A percentile compares a stretch with the other conserved stretches of the same genome.
Evolutionary conservation across 164 flowering plant species (phyloP).

Genomic region (Santalum album): DNA sequence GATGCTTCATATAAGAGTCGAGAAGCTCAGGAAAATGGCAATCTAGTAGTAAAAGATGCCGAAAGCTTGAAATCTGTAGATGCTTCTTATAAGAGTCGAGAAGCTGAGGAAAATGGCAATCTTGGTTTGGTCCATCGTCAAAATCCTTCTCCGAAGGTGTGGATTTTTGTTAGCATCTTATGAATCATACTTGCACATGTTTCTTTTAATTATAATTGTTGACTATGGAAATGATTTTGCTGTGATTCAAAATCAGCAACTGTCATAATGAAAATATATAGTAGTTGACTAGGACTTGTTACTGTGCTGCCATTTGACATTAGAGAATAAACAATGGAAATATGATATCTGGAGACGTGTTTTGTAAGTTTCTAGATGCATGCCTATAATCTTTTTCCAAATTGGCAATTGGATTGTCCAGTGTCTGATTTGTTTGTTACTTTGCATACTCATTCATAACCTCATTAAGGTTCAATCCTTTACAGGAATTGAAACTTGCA

Average conservation of each 20-base stretch:
- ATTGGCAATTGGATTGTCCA: neutral
- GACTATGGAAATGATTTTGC: neutral
- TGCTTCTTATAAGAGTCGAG: constrained; percentile 8
- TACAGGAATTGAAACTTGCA: constrained; percentile 14
- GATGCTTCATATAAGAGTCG: constrained; percentile 11
- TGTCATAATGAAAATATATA: neutral
- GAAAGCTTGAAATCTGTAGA: constrained; percentile 9
- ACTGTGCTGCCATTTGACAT: no score
- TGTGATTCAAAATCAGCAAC: neutral
- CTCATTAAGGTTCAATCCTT: constrained; percentile 18
- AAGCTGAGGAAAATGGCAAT: constrained; percentile 8
- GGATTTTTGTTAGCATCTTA: neutral
- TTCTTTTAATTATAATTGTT: neutral
- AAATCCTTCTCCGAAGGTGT: constrained; percentile 31
- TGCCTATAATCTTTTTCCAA: neutral
- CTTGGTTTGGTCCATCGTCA: constrained; percentile 7
- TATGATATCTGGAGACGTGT: no score
- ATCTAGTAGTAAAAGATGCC: constrained; percentile 13
- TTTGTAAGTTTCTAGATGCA: no score
- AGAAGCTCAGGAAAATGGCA: constrained; percentile 8
- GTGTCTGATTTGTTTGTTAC: neutral
- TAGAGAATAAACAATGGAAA: no score
- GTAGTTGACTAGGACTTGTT: no score
- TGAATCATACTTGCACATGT: no score
- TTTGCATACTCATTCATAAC: constrained; percentile 4